Base-by-base conservation (phyloP, 2,329 filamentous ascomycete species). In the Epichloe gansuensis region DNA sequence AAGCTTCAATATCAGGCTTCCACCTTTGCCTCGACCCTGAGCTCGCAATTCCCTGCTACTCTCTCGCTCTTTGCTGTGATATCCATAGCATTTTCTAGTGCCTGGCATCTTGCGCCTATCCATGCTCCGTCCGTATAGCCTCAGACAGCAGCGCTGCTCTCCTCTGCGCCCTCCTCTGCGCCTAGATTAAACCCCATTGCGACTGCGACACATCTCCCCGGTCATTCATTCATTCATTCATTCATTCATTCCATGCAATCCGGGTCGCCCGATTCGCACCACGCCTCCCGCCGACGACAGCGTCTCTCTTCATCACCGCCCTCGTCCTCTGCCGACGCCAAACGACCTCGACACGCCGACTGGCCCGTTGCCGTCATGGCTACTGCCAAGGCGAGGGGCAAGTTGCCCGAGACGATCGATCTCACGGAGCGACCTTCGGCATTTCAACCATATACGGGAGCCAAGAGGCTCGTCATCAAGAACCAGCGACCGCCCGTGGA, bases 401-500 rank as follows among this genome's bases (percentile, higher is more conserved):
- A 71, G 61, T 61, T 69, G 49, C 69, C 67, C 57, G 68, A 71
- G 52, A 62, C 61, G 23, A 57, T 68, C 53, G 68, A 71, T 55
- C 60, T 66, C 41, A 65, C 66, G 44, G 60, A 61, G 54, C 58
- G 55, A 25, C 63, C 67, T 21, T 65, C 69, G 37, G 68, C 71
- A 49, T 88, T 91, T 63, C 86, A 85, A 59, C 83, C 88, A 12
- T 82, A 88, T 61, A 75, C 77, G 11, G 90, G 89, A 35, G 83
- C 88, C 21, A 91, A 86, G 74, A 91, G 86, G 69, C 78, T 98
- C 46, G 80, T 91, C n/a, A 88, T 98, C 61, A 95, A 95, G 78
- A 97, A 96, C 65, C 77, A 96, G 57, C 82, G 85, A 54, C 77
- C 79, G 1, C 76, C 76, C 17, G 71, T 78, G n/a, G 76, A 77